These are phyloP conservation scores for Allomyces macrogynus DNA, from an alignment of 192 early-diverging fungal genomes.

Conservation along the genomic window DNA sequence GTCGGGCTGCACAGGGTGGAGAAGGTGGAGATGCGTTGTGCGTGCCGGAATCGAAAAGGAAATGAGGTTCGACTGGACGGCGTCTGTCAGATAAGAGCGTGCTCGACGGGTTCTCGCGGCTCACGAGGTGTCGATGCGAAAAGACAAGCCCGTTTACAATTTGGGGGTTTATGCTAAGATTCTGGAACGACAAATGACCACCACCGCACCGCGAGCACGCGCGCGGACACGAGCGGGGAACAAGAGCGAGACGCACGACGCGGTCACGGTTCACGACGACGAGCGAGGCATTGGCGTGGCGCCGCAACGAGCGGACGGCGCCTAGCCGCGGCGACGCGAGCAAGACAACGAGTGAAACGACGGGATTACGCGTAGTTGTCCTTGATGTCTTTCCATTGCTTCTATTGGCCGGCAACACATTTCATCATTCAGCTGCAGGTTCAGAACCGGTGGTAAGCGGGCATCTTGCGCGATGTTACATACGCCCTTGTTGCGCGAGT, in stretches of 20 bases:
- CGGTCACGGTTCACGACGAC: too few species aligned
- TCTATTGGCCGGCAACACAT: conserved; percentile 18
- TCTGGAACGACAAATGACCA: too few species aligned
- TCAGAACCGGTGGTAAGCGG: too few species aligned
- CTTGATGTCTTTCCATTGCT: conserved; percentile 69
- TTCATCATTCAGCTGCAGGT: too few species aligned
- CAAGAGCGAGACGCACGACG: too few species aligned
- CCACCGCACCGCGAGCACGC: too few species aligned
- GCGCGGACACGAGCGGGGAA: too few species aligned
- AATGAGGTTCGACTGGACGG: neutral
- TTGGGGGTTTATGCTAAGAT: neutral
- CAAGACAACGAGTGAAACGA: too few species aligned
- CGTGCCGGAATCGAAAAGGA: neutral
- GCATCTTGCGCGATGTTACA: conserved; percentile 12
- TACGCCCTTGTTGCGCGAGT: conserved; percentile 56
- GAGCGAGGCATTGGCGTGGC: too few species aligned
- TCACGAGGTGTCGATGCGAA: neutral
- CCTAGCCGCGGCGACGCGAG: too few species aligned
- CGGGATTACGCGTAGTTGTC: conserved; percentile 28
- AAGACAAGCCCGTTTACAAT: neutral
- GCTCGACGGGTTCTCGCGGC: neutral
- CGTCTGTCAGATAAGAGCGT: neutral
- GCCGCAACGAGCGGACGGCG: too few species aligned
- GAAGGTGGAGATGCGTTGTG: neutral
- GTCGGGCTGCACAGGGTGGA: neutral